Conservation (phyloP, 345 rosid species). For the Rhizophora mangle region DNA sequence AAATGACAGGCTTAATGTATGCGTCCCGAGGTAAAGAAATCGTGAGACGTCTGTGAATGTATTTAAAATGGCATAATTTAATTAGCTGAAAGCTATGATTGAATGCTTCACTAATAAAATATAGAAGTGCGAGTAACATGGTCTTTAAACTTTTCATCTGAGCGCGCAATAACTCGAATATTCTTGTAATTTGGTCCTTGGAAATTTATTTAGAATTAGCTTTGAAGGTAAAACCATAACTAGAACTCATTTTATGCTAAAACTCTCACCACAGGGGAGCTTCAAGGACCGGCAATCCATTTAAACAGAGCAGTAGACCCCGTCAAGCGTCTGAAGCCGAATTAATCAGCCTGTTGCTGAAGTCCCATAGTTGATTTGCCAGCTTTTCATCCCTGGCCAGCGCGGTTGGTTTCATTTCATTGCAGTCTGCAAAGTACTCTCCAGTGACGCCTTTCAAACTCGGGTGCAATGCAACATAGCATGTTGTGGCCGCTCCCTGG, state of each 20-base stretch:
- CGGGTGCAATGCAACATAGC: constrained; percentile 82
- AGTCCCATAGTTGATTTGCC: constrained; percentile 70
- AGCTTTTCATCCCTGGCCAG: constrained; percentile 53
- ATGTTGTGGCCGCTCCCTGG: constrained; percentile 95
- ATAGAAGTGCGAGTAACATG: no score
- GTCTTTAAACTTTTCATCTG: no score
- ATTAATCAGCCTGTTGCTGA: constrained; percentile 53
- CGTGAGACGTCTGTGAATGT: no score
- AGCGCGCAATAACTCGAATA: no score
- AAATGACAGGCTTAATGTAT: no score
- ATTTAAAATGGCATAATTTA: no score
- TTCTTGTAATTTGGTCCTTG: no score
- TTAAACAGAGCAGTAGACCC: no score
- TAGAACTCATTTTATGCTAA: not conserved
- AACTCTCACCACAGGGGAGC: not conserved
- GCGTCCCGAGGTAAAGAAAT: no score
- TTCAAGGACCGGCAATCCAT: not conserved
- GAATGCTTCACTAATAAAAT: no score
- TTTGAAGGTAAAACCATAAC: not conserved
- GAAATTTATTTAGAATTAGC: no score
- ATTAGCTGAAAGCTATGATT: no score
- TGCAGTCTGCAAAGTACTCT: constrained; percentile 78
- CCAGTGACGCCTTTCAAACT: constrained; percentile 59
- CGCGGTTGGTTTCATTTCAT: constrained; percentile 54
- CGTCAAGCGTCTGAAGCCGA: constrained; percentile 19